Evolutionary conservation across 2,329 filamentous ascomycete genomes (phyloP).

Genomic region (Fusarium sp.): DNA sequence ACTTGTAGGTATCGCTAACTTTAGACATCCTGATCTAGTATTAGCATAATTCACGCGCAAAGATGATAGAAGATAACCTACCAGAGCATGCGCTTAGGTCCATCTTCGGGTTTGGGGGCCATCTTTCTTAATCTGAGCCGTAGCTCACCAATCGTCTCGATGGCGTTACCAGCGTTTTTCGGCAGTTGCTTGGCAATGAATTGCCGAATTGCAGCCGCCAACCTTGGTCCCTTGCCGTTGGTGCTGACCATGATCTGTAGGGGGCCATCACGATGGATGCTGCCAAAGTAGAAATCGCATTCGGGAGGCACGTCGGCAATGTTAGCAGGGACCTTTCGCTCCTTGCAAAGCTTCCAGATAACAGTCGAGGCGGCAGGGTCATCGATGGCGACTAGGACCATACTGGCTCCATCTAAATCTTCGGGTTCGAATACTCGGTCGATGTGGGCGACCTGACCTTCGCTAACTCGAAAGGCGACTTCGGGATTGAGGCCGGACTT

Average conservation of each 20-base stretch:
- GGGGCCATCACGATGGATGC: slow-evolving; percentile 92
- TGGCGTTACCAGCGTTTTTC: slow-evolving; percentile 83
- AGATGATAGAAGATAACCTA: slow-evolving; percentile 53
- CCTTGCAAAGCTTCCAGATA: slow-evolving; percentile 95
- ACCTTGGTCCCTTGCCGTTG: slow-evolving; percentile 92
- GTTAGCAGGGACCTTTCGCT: slow-evolving; percentile 85
- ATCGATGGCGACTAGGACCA: slow-evolving; percentile 94
- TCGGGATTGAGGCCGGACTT: slow-evolving; percentile 85
- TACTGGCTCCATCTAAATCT: slow-evolving; percentile 84
- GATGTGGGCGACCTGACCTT: slow-evolving; percentile 80
- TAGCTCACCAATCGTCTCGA: slow-evolving; percentile 84
- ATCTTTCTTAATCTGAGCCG: slow-evolving; percentile 81
- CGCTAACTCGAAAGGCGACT: slow-evolving; percentile 82
- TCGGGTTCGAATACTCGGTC: slow-evolving; percentile 85
- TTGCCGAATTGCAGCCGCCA: slow-evolving; percentile 87
- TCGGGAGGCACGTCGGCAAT: slow-evolving; percentile 97
- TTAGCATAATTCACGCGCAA: slow-evolving; percentile 7
- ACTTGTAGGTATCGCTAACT: slow-evolving; percentile 87
- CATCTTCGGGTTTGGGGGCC: slow-evolving; percentile 78
- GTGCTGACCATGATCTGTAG: slow-evolving; percentile 99
- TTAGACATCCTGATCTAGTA: slow-evolving; percentile 78
- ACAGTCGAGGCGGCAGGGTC: slow-evolving; percentile 89
- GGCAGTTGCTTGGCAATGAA: slow-evolving; percentile 84
- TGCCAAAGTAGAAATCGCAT: slow-evolving; percentile 99
- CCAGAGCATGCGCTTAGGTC: slow-evolving; percentile 92